Evolutionary conservation across 2,329 filamentous ascomycete species (phyloP), one percentile per base, ranked within the genome.

Genomic region (Mycosphaerelloides madeirae): DNA sequence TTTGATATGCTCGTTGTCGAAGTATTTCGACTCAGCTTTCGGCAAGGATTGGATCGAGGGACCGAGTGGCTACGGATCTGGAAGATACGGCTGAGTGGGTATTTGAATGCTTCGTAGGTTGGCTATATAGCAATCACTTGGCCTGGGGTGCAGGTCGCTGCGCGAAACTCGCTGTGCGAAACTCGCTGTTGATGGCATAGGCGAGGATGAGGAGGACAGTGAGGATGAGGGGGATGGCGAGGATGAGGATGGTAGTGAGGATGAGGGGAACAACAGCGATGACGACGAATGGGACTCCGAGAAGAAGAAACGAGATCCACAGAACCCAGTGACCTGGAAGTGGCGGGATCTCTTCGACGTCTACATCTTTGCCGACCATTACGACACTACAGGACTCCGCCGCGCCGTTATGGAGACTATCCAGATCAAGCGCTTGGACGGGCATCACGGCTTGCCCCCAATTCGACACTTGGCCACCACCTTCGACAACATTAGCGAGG

Each of bases 301-400:
- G 41, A 29, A 43, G 6, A 29, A 43, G 36, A 29, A 8, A 22
- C 36, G 36, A 5, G 4, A 32, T 1, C 14, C 15, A 5, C 7
- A 34, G 4, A 42, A 50, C 16, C 35, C 49, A 1, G 35, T 46
- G 6, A 48, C 43, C 3, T 53, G 50, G 44, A 28, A 41, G 6
- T 53, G 38, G 32, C 12, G 11, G 6, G 16, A 18, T 13, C 29
- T 53, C 5, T 46, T 50, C 32, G 41, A 45, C 20, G 31, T 53
- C 29, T 53, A 50, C 25, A 22, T 41, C 14, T 50, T 53, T 29
- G 44, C 44, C 25, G 48, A 53, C 31, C 18, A 38, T 13, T 46
- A 45, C 35, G 44, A 50, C 39, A 50, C 44, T 12, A 41, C 31
- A 4, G 22, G 34, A 3, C 38, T 53, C 14, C 47, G 50, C 18